Base-by-base conservation (phyloP, 176 grass and related monocot genomes). In the Guadua angustifolia region DNA sequence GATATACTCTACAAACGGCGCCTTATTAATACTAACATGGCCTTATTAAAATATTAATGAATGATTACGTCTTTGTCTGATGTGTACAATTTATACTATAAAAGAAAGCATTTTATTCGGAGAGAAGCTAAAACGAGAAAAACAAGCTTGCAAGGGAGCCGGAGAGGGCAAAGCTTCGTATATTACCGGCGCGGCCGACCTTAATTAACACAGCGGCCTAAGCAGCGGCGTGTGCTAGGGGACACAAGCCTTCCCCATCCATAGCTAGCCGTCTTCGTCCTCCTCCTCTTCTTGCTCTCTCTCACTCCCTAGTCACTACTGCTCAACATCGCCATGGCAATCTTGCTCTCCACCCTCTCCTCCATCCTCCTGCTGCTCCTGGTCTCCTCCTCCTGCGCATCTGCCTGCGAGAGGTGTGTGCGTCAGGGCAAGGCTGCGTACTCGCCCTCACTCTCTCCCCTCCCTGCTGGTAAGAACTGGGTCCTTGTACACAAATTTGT, bases 371-470 rank as follows among this genome's bases (percentile, higher is more conserved):
- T 85, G 13, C 33, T 56, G 2, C 33, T 88, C n/a, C 22, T 79
- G 29, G 19, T 63, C 33, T 13, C 59, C 26, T 49, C 64, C 71
- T 62, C 65, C 38, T 43, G 36, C 21, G 86, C 71, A 4, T 26
- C 80, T 10, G 83, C 59, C 9, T 81, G 72, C 21, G 89, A 87
- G 21, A 62, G 86, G 35, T 94, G 92, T 33, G 86, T 74, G 21
- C 89, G 75, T 15, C 89, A 70, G 40, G 78, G 86, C 66, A 91
- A 82, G 67, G 92, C 80, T 1, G 47, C 89, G 21, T 94, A 88
- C 64, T 84, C 86, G 19, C 81, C 92, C 14, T 81, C 87, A 5
- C 84, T 74, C 25, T 69, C 88, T 33, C 36, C 56, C 26, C 4
- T 61, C 19, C 59, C 86, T 36, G 24, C 53, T 5, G 81, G 60